Base-by-base conservation (phyloP, 371 early-diverging fungal genomes). In the Mucor plumbeus region DNA sequence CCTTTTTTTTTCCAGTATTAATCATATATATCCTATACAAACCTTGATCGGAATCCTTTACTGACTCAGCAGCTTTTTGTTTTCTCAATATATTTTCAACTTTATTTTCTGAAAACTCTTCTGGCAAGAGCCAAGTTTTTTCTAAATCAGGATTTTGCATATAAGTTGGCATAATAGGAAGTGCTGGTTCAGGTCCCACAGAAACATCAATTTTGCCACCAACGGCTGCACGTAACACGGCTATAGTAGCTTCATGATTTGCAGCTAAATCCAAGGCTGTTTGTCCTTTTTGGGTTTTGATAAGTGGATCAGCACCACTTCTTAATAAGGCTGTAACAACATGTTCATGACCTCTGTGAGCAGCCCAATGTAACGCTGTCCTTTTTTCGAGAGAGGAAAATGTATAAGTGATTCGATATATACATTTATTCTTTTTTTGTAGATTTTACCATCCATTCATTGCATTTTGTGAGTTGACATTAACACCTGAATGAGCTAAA, bases 331-430 rank as follows among this genome's bases (percentile, higher is more conserved):
- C 64, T 0, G 76, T 73, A 3, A 88, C 83, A 50, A 90, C 73
- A 6, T 80, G 72, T 31, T 74, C 81, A 66, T 91, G 87, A 7
- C 85, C 84, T 55, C 90, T 83, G 54, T 88, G 83, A 38, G 87
- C 65, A 26, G 90, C 89, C 92, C 92, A 92, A 69, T 91, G 91
- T 10, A 92, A 72, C 26, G 91, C 83, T 6, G 90, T 88, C 90
- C 90, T 89, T 17, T 17, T 40, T 19, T 50, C 1, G 50, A 11
- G 26, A 3, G 26, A 26, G 26, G 3, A 3, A 26, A 26, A 26
- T 26, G 26, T 26, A 26, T 26, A 3, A 26, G 3, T 26, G 26
- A 26, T 26, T 26, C 3, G 26, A 26, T 26, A 1, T 26, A 26
- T 26, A 26, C 26, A 26, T 26, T 26, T 26, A 26, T 26, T 26